phyloP scores from a whole-genome alignment of 2,329 filamentous ascomycete species.

The Sclerotinia sclerotiorum region DNA sequence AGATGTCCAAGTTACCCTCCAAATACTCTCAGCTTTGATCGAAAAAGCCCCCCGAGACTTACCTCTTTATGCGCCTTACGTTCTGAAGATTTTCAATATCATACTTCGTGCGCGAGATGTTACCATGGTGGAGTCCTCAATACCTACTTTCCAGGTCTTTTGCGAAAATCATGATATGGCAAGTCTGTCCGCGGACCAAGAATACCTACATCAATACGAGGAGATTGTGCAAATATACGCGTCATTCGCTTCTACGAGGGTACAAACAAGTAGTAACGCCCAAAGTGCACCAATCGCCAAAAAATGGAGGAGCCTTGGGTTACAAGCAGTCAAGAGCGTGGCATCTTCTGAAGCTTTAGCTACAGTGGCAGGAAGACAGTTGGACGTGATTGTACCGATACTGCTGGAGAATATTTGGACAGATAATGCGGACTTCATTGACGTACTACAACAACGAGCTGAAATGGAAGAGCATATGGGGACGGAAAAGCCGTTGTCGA shows the following conservation, averaged over 20 bases:
- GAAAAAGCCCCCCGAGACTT: conserved; percentile 91
- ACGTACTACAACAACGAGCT: conserved; percentile 65
- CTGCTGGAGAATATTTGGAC: conserved; percentile 86
- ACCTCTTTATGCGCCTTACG: conserved; percentile 79
- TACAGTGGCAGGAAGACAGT: conserved; percentile 71
- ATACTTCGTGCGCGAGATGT: conserved; percentile 86
- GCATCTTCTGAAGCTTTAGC: conserved; percentile 77
- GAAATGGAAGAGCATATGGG: conserved; percentile 68
- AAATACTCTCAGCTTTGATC: conserved; percentile 87
- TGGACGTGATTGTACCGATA: conserved; percentile 77
- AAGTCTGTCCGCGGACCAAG: conserved; percentile 79
- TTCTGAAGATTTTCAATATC: conserved; percentile 79
- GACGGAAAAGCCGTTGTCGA: conserved; percentile 57
- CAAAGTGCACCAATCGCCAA: conserved; percentile 72
- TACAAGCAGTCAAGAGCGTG: conserved; percentile 78
- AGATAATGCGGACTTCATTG: conserved; percentile 67
- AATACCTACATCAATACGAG: conserved; percentile 79
- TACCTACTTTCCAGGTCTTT: conserved; percentile 83
- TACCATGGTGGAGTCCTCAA: conserved; percentile 86
- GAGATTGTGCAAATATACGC: conserved; percentile 79
- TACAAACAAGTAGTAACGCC: conserved; percentile 50
- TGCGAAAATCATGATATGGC: conserved; percentile 87
- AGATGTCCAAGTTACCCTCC: conserved; percentile 91
- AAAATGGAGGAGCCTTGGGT: conserved; percentile 71
- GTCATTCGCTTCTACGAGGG: conserved; percentile 68